Evolutionary conservation across 352 stramenopile species (phyloP), one percentile per base, ranked within the genome.

Genomic region (Phytophthora melonis): DNA sequence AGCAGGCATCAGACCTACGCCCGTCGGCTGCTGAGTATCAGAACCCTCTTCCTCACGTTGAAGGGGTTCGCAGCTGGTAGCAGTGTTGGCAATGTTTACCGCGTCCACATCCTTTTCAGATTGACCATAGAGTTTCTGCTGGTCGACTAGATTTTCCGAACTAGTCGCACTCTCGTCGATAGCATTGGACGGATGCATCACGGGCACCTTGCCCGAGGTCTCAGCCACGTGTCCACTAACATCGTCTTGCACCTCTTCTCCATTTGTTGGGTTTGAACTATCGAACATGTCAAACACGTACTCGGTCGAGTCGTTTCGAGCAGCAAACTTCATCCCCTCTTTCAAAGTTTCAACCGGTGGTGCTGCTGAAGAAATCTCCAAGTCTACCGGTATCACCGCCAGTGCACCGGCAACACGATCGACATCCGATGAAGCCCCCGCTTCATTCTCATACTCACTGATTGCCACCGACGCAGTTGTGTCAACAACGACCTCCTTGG

Each of bases 201-300:
- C 23, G 13, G 52, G 21, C 21, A 45, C 18, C 3, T n/a, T 27
- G 14, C 45, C 54, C 3, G 10, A n/a, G 18, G 14, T 10, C 19
- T 21, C 32, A 61, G 65, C 61, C 52, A 49, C 34, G 47, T 5
- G 6, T 36, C 4, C 14, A 53, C 36, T 2, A 52, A 23, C 3
- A 11, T 39, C 25, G 1, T 53, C 53, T 56, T 56, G 55, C 11
- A 57, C 30, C 53, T 45, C 34, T 54, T 70, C 60, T 54, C 21
- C 56, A 61, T 34, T 63, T 30, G 9, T 32, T 19, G 65, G 57
- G 7, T 23, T 54, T 52, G 45, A 55, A 16, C n/a, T 34, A 55
- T 73, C 64, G 41, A 77, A 66, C 19, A 78, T 47, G 1, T 74
- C 59, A 18, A 78, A 54, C 30, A 14, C 39, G 56, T 71, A 74